Conservation (phyloP, 495 filamentous ascomycete genomes). For the Amorphotheca resinae region DNA sequence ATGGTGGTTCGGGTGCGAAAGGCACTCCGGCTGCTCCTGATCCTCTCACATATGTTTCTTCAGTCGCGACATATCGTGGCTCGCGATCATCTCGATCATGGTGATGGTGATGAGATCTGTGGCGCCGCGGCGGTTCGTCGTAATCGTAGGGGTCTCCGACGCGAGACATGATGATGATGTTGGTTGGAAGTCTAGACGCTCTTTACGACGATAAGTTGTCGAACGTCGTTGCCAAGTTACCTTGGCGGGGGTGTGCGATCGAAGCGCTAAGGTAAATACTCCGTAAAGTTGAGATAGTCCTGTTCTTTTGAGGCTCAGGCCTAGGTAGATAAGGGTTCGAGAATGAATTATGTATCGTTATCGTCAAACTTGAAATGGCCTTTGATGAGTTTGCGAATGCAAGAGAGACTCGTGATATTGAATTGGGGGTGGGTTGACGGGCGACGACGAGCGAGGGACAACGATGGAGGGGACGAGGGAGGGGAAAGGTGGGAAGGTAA, state of each 20-base stretch:
- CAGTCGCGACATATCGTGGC: slow-evolving; percentile 31
- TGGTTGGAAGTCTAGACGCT: not conserved
- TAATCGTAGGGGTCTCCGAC: slow-evolving; percentile 4
- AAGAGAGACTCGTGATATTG: not conserved
- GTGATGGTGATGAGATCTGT: slow-evolving; percentile 17
- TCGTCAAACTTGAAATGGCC: not conserved
- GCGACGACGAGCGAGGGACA: slow-evolving; percentile 1
- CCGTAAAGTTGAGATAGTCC: too few species aligned
- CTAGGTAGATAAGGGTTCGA: too few species aligned
- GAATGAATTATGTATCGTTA: not conserved
- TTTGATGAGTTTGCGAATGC: not conserved
- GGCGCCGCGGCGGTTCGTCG: slow-evolving; percentile 19
- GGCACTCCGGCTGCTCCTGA: slow-evolving; percentile 4
- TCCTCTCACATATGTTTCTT: slow-evolving; percentile 32
- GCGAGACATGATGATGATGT: not conserved
- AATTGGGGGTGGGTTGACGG: not conserved
- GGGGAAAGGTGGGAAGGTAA: too few species aligned
- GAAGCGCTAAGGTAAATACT: too few species aligned
- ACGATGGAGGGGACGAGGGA: not conserved
- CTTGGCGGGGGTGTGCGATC: too few species aligned
- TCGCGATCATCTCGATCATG: slow-evolving; percentile 28
- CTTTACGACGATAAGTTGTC: not conserved
- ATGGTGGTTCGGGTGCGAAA: slow-evolving; percentile 13
- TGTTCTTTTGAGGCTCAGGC: too few species aligned
- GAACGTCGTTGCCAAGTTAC: not conserved